Base-by-base conservation (phyloP, 352 stramenopile species). In the Peronospora destructor region DNA sequence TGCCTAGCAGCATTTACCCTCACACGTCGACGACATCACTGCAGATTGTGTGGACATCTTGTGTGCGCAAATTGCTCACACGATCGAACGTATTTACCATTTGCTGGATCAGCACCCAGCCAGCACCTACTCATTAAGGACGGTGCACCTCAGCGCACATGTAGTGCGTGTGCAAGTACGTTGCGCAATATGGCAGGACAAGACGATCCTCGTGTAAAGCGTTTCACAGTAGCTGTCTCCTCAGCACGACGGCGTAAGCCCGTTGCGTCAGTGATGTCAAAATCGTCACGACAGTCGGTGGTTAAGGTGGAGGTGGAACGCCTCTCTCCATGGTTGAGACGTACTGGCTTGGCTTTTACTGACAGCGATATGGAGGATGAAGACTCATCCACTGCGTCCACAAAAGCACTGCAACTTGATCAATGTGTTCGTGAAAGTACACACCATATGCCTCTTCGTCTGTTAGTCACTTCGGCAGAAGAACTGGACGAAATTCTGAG, bases 21-120 rank as follows among this genome's bases (percentile, higher is more conserved):
- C 5, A 76, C 61, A 23, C 82, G 79, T 23, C 73, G 81, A 42
- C 67, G 81, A n/a, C 87, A 96, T 40, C 84, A 95, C 54, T 95
- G 87, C 47, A 75, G 87, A 3, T 51, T 87, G 23, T 91, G 77
- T 12, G 80, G 80, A 0, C 73, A 79, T 25, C 49, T 92, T 12
- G 71, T 85, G 40, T 90, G 78, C 53, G 74, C 73, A 28, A 66
- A 81, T 32, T 92, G 78, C 63, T 87, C 75, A 1, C 44, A 70
- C 21, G 68, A 74, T 52, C 76, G 76, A 50, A 87, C 77, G 39
- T 83, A 85, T 52, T 59, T 91, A 12, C 80, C 73, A 6, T 76
- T 86, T 46, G 48, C 66, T 7, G 61, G 69, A 37, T 63, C 66
- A 12, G 39, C 58, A 7, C 67, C 60, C 2, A 74, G 72, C 12